These are phyloP conservation scores for Ilex aquifolium DNA, from an alignment of 257 asterid genomes.

Conservation along the genomic window DNA sequence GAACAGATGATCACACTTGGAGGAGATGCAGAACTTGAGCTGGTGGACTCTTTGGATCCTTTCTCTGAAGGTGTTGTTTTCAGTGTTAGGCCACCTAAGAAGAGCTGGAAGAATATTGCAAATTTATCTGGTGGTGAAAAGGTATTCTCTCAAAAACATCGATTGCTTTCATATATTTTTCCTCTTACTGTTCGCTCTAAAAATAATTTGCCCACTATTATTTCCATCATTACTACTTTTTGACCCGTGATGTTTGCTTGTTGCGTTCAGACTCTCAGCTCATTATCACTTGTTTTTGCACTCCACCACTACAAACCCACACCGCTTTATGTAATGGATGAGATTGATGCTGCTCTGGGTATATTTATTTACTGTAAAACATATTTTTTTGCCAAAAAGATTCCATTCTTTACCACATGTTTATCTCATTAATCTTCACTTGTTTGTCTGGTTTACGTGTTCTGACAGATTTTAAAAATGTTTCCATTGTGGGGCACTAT, in stretches of 20 bases:
- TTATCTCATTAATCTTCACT: not conserved
- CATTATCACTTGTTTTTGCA: conserved; percentile 95
- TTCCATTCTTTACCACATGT: not conserved
- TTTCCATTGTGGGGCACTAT: conserved; percentile 95
- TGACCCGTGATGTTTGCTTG: not conserved
- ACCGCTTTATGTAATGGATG: conserved; percentile 65
- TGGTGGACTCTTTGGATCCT: not conserved
- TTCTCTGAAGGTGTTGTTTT: conserved; percentile 88
- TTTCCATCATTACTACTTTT: not conserved
- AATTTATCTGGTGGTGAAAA: conserved; percentile 98
- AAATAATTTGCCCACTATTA: not conserved
- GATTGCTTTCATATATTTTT: not conserved
- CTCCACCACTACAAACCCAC: conserved; percentile 99
- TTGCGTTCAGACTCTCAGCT: conserved; percentile 79
- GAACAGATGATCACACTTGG: conserved; percentile 44
- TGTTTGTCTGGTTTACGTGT: not conserved
- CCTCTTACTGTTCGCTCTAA: not conserved
- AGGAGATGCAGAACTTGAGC: not conserved
- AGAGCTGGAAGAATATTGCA: conserved; percentile 98
- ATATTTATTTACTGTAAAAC: conserved; percentile 8
- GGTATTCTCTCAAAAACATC: conserved; percentile 30
- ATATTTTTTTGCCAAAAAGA: not conserved
- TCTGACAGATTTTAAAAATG: conserved; percentile 84
- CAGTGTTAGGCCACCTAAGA: conserved; percentile 97
- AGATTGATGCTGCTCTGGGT: conserved; percentile 96